Percentiles rank a stretch among this genome's conserved stretches.
These are phyloP conservation scores for Teunomyces lycoperdinae DNA, from an alignment of 805 yeast genomes.

Conservation along the genomic window DNA sequence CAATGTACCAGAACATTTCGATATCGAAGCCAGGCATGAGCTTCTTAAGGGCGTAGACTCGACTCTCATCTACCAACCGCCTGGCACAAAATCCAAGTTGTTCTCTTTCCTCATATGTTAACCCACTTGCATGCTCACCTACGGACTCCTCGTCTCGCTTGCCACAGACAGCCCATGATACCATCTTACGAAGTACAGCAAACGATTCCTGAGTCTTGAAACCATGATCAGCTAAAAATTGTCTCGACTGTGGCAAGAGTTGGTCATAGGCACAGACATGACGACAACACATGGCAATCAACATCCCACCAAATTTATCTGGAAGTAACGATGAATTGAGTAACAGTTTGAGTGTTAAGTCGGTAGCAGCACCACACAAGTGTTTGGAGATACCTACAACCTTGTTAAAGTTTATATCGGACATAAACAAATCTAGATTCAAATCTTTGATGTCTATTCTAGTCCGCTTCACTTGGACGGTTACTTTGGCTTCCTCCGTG, in stretches of 20 bases:
- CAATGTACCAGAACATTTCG: conserved; percentile 58
- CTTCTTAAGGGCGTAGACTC: conserved; percentile 47
- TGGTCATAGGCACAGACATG: conserved; percentile 71
- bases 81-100: conserved; percentile 66
- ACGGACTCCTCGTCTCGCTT: conserved; percentile 19
- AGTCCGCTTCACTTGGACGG: conserved; percentile 42
- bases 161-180: conserved; percentile 90
- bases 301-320: conserved; percentile 48
- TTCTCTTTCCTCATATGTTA: conserved; percentile 48
- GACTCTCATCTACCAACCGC: conserved; percentile 69
- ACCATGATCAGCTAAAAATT: conserved; percentile 35
- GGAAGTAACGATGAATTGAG: conserved; percentile 31
- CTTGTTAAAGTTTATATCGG: conserved; percentile 14
- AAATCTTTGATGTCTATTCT: conserved; percentile 82
- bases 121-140: conserved; percentile 42
- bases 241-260: conserved; percentile 47
- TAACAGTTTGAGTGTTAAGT: conserved; percentile 69
- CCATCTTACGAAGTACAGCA: conserved; percentile 54
- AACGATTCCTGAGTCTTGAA: conserved; percentile 39
- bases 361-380: conserved; percentile 93
- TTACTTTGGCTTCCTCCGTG: conserved; percentile 21
- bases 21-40: conserved; percentile 38
- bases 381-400: conserved; percentile 79
- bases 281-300: conserved; percentile 92
- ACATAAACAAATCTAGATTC: conserved; percentile 45